Conservation (phyloP, 2,329 filamentous ascomycete species). For the Trichothecium sympodiale region DNA sequence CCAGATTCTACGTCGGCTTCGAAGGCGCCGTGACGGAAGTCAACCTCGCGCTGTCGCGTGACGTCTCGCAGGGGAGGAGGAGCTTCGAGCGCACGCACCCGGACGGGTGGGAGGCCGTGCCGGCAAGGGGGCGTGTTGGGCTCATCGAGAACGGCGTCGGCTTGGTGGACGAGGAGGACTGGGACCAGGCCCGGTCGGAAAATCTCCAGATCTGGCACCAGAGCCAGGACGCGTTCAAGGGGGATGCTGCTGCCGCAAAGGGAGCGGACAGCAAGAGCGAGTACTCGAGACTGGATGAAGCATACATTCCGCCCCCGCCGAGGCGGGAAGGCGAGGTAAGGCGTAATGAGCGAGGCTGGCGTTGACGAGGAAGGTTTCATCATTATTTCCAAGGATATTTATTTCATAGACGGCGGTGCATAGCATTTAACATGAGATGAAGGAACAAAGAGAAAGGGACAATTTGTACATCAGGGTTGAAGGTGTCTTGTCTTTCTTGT, state of each 20-base stretch:
- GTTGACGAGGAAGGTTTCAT: too few species aligned
- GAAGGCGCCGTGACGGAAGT: constrained; percentile 35
- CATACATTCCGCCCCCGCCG: too few species aligned
- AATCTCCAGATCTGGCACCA: constrained; percentile 1
- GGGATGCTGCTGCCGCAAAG: too few species aligned
- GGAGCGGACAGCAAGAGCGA: too few species aligned
- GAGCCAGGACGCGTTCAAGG: background rate
- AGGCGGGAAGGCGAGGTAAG: too few species aligned
- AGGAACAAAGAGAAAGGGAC: background rate
- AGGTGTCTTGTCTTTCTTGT: too few species aligned
- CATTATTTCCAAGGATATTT: too few species aligned
- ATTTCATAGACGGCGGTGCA: too few species aligned
- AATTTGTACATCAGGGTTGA: too few species aligned
- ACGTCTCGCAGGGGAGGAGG: constrained; percentile 3
- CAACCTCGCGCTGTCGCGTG: constrained; percentile 15
- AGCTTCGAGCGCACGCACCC: constrained; percentile 8
- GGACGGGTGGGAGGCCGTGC: constrained; percentile 13
- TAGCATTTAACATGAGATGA: too few species aligned
- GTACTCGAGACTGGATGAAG: too few species aligned
- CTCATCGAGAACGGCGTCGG: constrained; percentile 21
- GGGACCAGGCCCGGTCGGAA: constrained; percentile 1
- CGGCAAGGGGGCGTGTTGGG: constrained; percentile 10
- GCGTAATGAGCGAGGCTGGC: too few species aligned
- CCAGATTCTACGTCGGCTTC: constrained; percentile 38
- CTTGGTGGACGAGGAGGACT: constrained; percentile 1